These are phyloP conservation scores for Plasmodium inui DNA, from an alignment of 169 alveolate species.

Conservation along the genomic window DNA sequence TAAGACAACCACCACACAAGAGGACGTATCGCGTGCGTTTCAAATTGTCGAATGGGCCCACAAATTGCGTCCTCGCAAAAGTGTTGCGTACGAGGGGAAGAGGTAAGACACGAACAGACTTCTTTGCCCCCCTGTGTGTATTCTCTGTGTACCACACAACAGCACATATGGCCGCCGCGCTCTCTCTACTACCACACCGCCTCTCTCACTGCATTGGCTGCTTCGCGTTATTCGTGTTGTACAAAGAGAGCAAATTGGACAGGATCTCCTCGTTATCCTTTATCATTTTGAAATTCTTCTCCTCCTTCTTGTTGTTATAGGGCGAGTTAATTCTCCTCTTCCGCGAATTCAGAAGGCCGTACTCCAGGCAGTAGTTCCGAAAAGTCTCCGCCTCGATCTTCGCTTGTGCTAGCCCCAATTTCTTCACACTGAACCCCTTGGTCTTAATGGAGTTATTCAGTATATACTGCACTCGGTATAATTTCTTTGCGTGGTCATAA, in stretches of 20 bases:
- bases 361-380: slow-evolving; percentile 64
- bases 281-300: slow-evolving; percentile 37
- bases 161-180: not conserved
- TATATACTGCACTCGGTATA: slow-evolving; percentile 66
- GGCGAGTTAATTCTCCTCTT: slow-evolving; percentile 50
- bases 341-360: slow-evolving; percentile 60
- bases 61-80: not conserved
- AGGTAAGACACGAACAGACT: too few species aligned
- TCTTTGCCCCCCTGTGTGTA: too few species aligned
- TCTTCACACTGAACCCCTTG: slow-evolving; percentile 74
- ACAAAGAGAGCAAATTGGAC: slow-evolving; percentile 40
- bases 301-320: slow-evolving; percentile 62
- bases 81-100: not conserved
- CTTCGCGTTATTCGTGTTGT: slow-evolving; percentile 19
- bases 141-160: too few species aligned
- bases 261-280: slow-evolving; percentile 44
- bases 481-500: slow-evolving; percentile 70
- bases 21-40: too few species aligned
- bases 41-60: not conserved
- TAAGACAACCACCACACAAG: too few species aligned
- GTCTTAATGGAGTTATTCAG: slow-evolving; percentile 67
- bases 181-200: too few species aligned
- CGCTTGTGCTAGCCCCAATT: slow-evolving; percentile 60
- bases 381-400: slow-evolving; percentile 69
- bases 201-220: not conserved